Conservation (phyloP, 768 basidiomycete genomes). For the Trametes cubensis region DNA sequence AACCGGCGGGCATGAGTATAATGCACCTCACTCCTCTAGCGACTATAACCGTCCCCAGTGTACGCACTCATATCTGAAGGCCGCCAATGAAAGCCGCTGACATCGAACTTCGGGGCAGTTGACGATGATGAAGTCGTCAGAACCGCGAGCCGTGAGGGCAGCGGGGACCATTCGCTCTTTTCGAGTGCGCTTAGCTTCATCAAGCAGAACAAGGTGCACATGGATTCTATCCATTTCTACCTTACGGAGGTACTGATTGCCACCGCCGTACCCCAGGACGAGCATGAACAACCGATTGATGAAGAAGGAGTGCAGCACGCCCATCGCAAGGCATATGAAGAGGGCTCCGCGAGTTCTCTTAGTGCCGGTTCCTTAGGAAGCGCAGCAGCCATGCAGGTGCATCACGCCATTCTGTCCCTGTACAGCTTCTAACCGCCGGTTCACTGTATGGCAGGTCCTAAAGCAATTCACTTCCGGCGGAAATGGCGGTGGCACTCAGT, state of each 20-base stretch:
- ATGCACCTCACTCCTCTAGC: conserved; percentile 48
- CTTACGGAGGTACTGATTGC: no score
- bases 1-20: conserved; percentile 70
- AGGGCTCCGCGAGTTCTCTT: conserved; percentile 53
- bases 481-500: conserved; percentile 46
- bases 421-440: no score
- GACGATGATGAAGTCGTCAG: conserved; percentile 63
- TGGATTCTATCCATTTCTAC: no score
- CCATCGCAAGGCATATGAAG: conserved; percentile 63
- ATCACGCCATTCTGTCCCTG: conserved; percentile 15
- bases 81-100: no score
- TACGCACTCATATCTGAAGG: no score
- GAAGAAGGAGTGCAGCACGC: conserved; percentile 64
- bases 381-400: conserved; percentile 76
- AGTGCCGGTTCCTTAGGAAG: conserved; percentile 67
- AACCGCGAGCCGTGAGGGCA: conserved; percentile 56
- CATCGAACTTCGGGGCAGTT: conserved; percentile 56
- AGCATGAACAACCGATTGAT: conserved; percentile 63
- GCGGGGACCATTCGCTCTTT: conserved; percentile 61
- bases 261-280: conserved; percentile 46
- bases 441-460: conserved; percentile 63
- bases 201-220: conserved; percentile 56
- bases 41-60: conserved; percentile 28
- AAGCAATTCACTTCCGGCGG: conserved; percentile 68
- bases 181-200: conserved; percentile 56